These are phyloP conservation scores for Quercus suber DNA, from an alignment of 306 rosid genomes.

Conservation along the genomic window DNA sequence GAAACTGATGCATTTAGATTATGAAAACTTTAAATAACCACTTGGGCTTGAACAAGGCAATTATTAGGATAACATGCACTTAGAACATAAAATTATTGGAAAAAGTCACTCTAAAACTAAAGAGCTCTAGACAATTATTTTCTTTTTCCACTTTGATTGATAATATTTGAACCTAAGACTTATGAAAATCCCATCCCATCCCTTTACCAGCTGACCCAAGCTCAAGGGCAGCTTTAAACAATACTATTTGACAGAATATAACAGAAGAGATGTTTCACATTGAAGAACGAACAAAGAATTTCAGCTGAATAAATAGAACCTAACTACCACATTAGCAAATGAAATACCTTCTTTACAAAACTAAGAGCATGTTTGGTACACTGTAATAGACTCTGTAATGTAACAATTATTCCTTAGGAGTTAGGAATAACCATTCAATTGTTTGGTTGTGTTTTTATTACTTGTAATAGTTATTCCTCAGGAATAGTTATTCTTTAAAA, in stretches of 20 bases:
- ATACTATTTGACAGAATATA: neutral
- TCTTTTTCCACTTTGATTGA: neutral
- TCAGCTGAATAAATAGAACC: neutral
- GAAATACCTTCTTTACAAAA: neutral
- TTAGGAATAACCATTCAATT: too few relatives aligned
- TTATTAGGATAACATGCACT: neutral
- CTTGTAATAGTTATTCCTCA: too few relatives aligned
- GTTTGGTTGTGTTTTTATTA: too few relatives aligned
- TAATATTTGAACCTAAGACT: neutral
- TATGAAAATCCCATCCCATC: neutral
- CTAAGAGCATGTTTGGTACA: too few relatives aligned
- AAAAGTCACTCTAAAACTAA: neutral
- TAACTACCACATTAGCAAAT: neutral
- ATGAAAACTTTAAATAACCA: neutral
- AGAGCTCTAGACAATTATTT: neutral
- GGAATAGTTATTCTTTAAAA: too few relatives aligned
- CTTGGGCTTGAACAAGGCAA: neutral
- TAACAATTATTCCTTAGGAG: too few relatives aligned
- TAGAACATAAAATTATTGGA: neutral
- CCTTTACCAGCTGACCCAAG: neutral
- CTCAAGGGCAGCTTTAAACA: neutral
- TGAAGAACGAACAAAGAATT: neutral
- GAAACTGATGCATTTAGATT: neutral
- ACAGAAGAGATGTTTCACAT: neutral
- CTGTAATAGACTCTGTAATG: too few relatives aligned